phyloP scores from a whole-genome alignment of 192 early-diverging fungal genomes.

The Coemansia umbellata region DNA sequence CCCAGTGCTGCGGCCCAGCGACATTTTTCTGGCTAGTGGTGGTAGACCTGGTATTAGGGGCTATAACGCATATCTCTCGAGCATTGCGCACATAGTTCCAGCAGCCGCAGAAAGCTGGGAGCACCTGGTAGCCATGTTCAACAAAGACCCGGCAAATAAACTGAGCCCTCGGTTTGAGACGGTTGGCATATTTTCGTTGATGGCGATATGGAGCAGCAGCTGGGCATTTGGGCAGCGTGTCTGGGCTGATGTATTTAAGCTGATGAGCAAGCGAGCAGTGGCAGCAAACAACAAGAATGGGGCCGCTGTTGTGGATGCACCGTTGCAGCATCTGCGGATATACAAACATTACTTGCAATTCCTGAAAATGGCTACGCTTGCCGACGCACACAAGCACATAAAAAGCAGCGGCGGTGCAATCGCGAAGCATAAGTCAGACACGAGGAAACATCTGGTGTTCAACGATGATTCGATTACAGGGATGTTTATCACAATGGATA shows the following conservation, averaged over 20 bases:
- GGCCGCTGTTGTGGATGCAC: not conserved
- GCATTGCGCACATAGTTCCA: slow-evolving; percentile 3
- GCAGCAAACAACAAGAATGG: not conserved
- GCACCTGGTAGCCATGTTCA: slow-evolving; percentile 3
- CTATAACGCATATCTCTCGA: not conserved
- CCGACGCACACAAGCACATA: not conserved
- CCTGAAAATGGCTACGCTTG: slow-evolving; percentile 3
- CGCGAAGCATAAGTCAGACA: not conserved
- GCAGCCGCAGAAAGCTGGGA: slow-evolving; percentile 26
- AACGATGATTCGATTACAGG: slow-evolving; percentile 21
- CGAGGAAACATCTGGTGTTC: slow-evolving; percentile 4
- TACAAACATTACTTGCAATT: slow-evolving; percentile 44
- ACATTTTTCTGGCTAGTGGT: not conserved
- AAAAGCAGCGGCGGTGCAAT: not conserved
- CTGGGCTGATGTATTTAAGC: slow-evolving; percentile 32
- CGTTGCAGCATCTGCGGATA: slow-evolving; percentile 20
- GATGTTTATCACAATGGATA: slow-evolving; percentile 39
- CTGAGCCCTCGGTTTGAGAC: slow-evolving; percentile 29
- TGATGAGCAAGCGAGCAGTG: slow-evolving; percentile 1
- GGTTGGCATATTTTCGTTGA: slow-evolving; percentile 24
- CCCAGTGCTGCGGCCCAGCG: not conserved
- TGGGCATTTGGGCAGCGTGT: slow-evolving; percentile 38
- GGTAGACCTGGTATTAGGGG: not conserved
- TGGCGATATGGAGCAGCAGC: slow-evolving; percentile 12
- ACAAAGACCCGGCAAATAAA: not conserved